These are phyloP conservation scores for Avena atlantica DNA, from an alignment of 176 grass and related monocot species.

Conservation along the genomic window DNA sequence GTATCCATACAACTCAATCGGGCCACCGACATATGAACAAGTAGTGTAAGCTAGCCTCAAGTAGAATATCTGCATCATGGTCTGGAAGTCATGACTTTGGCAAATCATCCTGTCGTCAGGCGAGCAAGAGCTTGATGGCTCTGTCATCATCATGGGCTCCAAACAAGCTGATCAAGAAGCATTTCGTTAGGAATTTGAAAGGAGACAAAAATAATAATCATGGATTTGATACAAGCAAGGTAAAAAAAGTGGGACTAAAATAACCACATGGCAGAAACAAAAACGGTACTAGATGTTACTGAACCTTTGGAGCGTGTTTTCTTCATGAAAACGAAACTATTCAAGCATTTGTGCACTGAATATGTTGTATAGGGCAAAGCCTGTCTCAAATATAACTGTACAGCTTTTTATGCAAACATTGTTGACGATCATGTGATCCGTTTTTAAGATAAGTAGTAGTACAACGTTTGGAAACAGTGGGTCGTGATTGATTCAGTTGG, in stretches of 20 bases:
- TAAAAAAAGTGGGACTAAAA: background rate
- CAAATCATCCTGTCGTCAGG: background rate
- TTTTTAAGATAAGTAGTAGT: background rate
- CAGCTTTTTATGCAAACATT: background rate
- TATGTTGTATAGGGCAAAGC: background rate
- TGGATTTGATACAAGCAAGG: background rate
- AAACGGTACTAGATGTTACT: background rate
- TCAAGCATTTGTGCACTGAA: background rate
- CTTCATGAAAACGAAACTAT: background rate
- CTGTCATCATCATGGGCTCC: constrained; percentile 12
- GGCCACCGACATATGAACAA: background rate
- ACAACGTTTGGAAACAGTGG: background rate
- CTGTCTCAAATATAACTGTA: background rate
- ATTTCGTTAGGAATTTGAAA: background rate
- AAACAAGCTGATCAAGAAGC: constrained; percentile 15
- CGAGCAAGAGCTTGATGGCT: background rate
- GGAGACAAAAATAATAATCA: background rate
- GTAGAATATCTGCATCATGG: constrained; percentile 14
- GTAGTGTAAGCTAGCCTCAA: background rate
- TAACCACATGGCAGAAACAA: background rate
- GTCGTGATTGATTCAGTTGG: background rate
- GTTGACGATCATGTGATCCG: background rate
- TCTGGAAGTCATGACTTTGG: background rate
- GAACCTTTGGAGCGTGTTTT: background rate
- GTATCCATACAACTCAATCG: too few species aligned